These are phyloP conservation scores for Kodamaea leandrae DNA, from an alignment of 805 yeast genomes.

Conservation along the genomic window DNA sequence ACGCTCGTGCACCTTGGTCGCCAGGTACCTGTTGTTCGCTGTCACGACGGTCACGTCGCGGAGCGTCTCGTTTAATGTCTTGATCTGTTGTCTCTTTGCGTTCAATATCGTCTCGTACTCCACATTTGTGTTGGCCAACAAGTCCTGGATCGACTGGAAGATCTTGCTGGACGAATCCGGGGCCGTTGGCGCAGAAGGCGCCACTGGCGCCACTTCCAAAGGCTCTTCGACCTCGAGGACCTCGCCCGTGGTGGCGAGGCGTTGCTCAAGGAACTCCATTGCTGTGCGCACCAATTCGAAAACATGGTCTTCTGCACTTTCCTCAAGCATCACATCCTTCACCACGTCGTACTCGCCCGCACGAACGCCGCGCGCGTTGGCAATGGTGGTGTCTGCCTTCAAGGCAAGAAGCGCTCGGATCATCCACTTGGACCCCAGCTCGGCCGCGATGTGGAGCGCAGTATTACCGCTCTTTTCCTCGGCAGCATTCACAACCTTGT, in stretches of 20 bases:
- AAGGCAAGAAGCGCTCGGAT: slow-evolving; percentile 33
- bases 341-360: slow-evolving; percentile 84
- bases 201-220: slow-evolving; percentile 5
- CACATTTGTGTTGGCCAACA: slow-evolving; percentile 33
- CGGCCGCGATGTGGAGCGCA: slow-evolving; percentile 41
- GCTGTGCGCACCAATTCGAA: slow-evolving; percentile 35
- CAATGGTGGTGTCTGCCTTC: slow-evolving; percentile 55
- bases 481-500: slow-evolving; percentile 31
- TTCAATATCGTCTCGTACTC: slow-evolving; percentile 40
- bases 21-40: slow-evolving; percentile 39
- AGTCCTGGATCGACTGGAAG: slow-evolving; percentile 39
- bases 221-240: slow-evolving; percentile 15
- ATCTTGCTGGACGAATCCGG: slow-evolving; percentile 28
- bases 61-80: slow-evolving; percentile 32
- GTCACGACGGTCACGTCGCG: slow-evolving; percentile 42
- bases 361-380: slow-evolving; percentile 82
- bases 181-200: slow-evolving; percentile 1
- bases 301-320: slow-evolving; percentile 21
- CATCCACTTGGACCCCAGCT: slow-evolving; percentile 38
- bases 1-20: slow-evolving; percentile 37
- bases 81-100: slow-evolving; percentile 35
- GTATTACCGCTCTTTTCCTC: slow-evolving; percentile 39
- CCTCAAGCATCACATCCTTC: slow-evolving; percentile 30
- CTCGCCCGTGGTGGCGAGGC: slow-evolving; percentile 12
- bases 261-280: slow-evolving; percentile 31